Evolutionary conservation across 306 rosid species (phyloP), one percentile per base, ranked within the genome.

Genomic region (Abrus precatorius): DNA sequence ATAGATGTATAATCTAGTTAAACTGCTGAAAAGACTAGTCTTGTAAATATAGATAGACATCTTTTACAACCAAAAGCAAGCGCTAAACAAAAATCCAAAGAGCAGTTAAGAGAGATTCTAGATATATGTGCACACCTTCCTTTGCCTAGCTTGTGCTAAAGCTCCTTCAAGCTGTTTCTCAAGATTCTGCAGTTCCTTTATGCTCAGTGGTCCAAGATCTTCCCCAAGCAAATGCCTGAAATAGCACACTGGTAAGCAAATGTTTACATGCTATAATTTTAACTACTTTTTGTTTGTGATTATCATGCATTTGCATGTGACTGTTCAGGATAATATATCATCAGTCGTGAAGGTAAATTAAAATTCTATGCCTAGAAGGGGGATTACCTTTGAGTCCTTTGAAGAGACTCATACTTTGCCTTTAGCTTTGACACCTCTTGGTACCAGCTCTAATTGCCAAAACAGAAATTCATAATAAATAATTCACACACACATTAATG

Each of bases 111-210:
- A 65, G 41, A 64, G 30, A 3, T 44, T 30, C 7, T 10, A 47
- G 8, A 28, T n/a, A 27, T 9, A 20, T 59, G 40, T 53, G 10
- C 41, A 5, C 13, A 90, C 98, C 98, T 88, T 95, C 90, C 94
- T 93, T 86, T 91, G 94, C 72, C 99, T 89, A 68, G 95, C 92
- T 76, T 84, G 93, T 44, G 93, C 87, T 78, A 92, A 89, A 65
- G 97, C 86, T 60, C 84, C 94, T 88, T 95, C 99, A 72, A 95
- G 99, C 75, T 93, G 99, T 56, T 93, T 95, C 86, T 95, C 99
- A 75, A 95, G 97, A 82, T 82, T 90, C 83, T 89, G 92, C 76
- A 95, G 69, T 88, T 95, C 97, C 82, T 93, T 95, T 68, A 91
- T 88, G 79, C 75, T 93, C 83, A 95, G 81, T 13, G 97, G 94